Conservation (phyloP, 306 rosid genomes). For the Morella rubra region DNA sequence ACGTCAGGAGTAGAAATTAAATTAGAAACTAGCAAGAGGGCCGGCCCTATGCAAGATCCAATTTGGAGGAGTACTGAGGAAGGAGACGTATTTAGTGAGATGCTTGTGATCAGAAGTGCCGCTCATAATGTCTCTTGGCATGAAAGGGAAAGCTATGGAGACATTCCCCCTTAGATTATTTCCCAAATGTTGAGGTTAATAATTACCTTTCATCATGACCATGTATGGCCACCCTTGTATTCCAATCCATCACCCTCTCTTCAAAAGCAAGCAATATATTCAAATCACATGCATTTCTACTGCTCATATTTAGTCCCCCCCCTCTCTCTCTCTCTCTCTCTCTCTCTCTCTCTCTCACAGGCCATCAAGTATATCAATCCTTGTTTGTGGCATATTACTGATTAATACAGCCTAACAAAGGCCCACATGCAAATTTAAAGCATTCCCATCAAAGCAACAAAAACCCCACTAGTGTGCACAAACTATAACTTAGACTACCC, state of each 20-base stretch:
- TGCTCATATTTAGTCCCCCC: too few relatives aligned
- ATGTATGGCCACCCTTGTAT: conserved; percentile 42
- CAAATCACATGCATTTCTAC: too few relatives aligned
- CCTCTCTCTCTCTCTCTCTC: not conserved
- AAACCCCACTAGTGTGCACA: too few relatives aligned
- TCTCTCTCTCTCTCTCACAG: too few relatives aligned
- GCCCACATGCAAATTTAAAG: too few relatives aligned
- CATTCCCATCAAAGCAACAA: too few relatives aligned
- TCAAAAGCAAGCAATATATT: conserved; percentile 40
- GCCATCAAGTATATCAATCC: too few relatives aligned
- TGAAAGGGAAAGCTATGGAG: conserved; percentile 50
- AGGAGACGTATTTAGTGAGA: conserved; percentile 25
- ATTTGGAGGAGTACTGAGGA: not conserved
- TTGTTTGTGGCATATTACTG: too few relatives aligned
- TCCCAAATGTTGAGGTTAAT: not conserved
- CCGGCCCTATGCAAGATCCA: not conserved
- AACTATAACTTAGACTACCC: too few relatives aligned
- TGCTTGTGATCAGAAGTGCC: conserved; percentile 37
- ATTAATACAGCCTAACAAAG: too few relatives aligned
- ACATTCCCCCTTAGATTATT: conserved; percentile 11
- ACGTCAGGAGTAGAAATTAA: too few relatives aligned
- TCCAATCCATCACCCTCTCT: conserved; percentile 49
- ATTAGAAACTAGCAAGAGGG: too few relatives aligned
- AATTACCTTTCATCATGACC: conserved; percentile 43
- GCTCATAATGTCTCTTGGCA: conserved; percentile 56